phyloP scores from a whole-genome alignment of 768 basidiomycete species.

The Leccinum truebloodii region DNA sequence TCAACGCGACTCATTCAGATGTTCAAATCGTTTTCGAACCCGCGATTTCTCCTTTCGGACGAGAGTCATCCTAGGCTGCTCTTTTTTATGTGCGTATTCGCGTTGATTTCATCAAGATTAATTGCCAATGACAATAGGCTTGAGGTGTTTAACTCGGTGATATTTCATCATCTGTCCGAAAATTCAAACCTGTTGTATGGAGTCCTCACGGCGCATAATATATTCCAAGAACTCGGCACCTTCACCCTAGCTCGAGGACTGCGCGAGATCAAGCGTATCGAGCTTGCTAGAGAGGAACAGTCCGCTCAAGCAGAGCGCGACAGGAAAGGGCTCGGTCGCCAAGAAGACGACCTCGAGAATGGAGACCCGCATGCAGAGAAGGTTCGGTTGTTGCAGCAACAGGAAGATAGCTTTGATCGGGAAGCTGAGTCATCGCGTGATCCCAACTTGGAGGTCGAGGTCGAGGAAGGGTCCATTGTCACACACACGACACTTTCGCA shows the following conservation, averaged over 20 bases:
- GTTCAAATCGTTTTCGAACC: conserved; percentile 88
- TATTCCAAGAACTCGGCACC: conserved; percentile 88
- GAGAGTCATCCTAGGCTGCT: conserved; percentile 93
- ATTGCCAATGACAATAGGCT: conserved; percentile 49
- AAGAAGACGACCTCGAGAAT: conserved; percentile 29
- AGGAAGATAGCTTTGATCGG: conserved; percentile 37
- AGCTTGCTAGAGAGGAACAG: conserved; percentile 73
- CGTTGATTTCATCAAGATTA: neutral
- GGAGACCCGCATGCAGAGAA: conserved; percentile 53
- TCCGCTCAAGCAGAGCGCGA: conserved; percentile 33
- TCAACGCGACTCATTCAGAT: conserved; percentile 86
- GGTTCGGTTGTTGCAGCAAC: conserved; percentile 58
- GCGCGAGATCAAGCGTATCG: conserved; percentile 76
- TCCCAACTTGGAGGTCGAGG: conserved; percentile 12
- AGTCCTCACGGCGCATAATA: conserved; percentile 78
- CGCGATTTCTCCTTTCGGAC: conserved; percentile 86
- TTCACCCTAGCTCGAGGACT: conserved; percentile 88
- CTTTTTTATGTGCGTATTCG: conserved; percentile 74
- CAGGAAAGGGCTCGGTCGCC: conserved; percentile 18
- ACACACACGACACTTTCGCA: conserved; percentile 46
- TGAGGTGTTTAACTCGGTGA: conserved; percentile 87
- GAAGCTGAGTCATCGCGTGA: conserved; percentile 25
- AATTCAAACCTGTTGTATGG: conserved; percentile 90
- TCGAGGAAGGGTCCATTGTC: conserved; percentile 14
- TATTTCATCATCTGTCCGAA: conserved; percentile 73